Evolutionary conservation across 495 filamentous ascomycete genomes (phyloP).

Genomic region (Podospora pseudocomata): DNA sequence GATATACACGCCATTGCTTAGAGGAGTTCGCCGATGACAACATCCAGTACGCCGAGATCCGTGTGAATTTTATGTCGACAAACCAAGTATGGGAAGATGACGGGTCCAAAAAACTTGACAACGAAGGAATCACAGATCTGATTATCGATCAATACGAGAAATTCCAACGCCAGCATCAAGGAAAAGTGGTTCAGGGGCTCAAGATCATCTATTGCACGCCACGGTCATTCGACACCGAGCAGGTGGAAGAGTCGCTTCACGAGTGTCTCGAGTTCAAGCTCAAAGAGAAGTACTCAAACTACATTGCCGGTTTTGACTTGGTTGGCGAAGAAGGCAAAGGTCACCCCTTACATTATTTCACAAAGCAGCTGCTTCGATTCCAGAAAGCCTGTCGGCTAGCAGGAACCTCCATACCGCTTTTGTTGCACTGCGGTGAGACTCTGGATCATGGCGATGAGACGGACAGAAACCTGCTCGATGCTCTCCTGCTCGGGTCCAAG

Average conservation of each 20-base stretch:
- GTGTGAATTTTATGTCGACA: slow-evolving; percentile 54
- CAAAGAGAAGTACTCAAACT: slow-evolving; percentile 62
- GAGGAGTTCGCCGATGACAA: slow-evolving; percentile 51
- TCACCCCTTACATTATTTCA: slow-evolving; percentile 64
- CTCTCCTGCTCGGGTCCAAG: slow-evolving; percentile 74
- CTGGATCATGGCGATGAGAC: slow-evolving; percentile 71
- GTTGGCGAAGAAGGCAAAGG: slow-evolving; percentile 81
- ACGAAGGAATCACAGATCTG: slow-evolving; percentile 48
- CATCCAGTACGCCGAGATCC: slow-evolving; percentile 57
- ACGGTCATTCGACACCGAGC: slow-evolving; percentile 52
- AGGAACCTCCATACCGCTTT: slow-evolving; percentile 80
- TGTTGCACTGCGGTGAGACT: slow-evolving; percentile 92
- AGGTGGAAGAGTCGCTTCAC: slow-evolving; percentile 63
- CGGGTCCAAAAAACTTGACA: slow-evolving; percentile 40
- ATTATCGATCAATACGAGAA: slow-evolving; percentile 47
- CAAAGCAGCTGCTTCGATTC: slow-evolving; percentile 80
- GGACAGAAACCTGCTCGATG: slow-evolving; percentile 86
- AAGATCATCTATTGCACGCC: slow-evolving; percentile 54
- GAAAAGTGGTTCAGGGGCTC: slow-evolving; percentile 39
- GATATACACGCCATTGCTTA: slow-evolving; percentile 46
- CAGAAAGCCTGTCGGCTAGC: slow-evolving; percentile 63
- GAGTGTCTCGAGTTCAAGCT: slow-evolving; percentile 77
- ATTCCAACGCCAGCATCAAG: slow-evolving; percentile 37
- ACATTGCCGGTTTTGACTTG: slow-evolving; percentile 70
- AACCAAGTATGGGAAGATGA: slow-evolving; percentile 50